Evolutionary conservation across 2,329 filamentous ascomycete species (phyloP).

Genomic region (Alternaria rosae): DNA sequence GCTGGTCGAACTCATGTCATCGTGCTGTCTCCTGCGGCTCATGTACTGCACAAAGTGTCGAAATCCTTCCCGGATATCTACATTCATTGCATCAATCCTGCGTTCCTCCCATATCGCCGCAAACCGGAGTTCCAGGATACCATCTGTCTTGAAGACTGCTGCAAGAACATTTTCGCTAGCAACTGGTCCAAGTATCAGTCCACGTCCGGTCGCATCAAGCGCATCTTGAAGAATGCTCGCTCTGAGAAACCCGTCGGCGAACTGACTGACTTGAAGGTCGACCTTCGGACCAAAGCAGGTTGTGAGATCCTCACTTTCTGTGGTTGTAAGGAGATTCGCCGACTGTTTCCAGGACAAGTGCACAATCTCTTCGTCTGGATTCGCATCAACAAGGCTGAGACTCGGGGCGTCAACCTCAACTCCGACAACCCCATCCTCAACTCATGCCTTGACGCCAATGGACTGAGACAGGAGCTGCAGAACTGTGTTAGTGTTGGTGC

Average conservation of each 20-base stretch:
- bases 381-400: constrained; percentile 26
- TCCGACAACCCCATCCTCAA: constrained; percentile 33
- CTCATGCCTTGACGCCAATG: constrained; percentile 29
- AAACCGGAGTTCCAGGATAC: constrained; percentile 16
- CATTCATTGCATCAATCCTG: constrained; percentile 41
- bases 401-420: constrained; percentile 20
- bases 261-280: constrained; percentile 30
- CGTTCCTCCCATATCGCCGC: constrained; percentile 30
- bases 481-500: constrained; percentile 26
- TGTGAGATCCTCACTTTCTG: constrained; percentile 32
- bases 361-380: constrained; percentile 34
- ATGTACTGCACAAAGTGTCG: constrained; percentile 33
- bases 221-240: constrained; percentile 37
- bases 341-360: constrained; percentile 37
- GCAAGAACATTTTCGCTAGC: constrained; percentile 34
- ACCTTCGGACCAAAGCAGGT: constrained; percentile 31
- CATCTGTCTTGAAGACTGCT: constrained; percentile 31
- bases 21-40: constrained; percentile 33
- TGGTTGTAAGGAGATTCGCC: constrained; percentile 26
- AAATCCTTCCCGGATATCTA: constrained; percentile 27
- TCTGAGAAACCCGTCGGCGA: constrained; percentile 30
- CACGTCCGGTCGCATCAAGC: constrained; percentile 27
- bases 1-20: constrained; percentile 35
- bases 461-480: constrained; percentile 29
- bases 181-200: constrained; percentile 38